A percentile compares a stretch with the other conserved stretches of the same genome.
Evolutionary conservation across 2,329 filamentous ascomycete genomes (phyloP).

Genomic region (Rutstroemia sp.): DNA sequence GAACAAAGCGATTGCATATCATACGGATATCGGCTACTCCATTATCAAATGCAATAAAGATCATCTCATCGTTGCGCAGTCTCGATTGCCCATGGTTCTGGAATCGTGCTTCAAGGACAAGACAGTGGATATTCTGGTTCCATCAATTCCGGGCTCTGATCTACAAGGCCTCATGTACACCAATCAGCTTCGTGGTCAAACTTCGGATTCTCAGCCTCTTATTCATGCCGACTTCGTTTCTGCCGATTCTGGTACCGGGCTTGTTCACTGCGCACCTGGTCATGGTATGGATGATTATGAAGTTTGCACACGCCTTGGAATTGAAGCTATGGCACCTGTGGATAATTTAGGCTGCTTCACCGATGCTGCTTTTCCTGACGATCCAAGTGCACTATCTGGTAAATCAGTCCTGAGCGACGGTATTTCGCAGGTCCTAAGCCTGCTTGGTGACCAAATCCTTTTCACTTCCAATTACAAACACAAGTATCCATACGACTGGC

Average conservation of each 20-base stretch:
- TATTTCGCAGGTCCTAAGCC: slow-evolving; percentile 58
- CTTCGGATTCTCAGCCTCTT: slow-evolving; percentile 55
- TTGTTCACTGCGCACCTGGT: slow-evolving; percentile 92
- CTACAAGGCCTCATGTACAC: slow-evolving; percentile 60
- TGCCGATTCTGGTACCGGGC: slow-evolving; percentile 79
- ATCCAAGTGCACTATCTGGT: slow-evolving; percentile 60
- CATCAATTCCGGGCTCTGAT: slow-evolving; percentile 55
- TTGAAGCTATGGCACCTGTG: slow-evolving; percentile 74
- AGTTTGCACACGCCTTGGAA: slow-evolving; percentile 61
- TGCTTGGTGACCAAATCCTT: slow-evolving; percentile 61
- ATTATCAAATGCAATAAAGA: slow-evolving; percentile 51
- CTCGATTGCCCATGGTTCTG: slow-evolving; percentile 54
- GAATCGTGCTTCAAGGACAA: slow-evolving; percentile 34
- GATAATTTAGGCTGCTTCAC: slow-evolving; percentile 79
- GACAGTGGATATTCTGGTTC: slow-evolving; percentile 39
- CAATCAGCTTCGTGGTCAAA: slow-evolving; percentile 58
- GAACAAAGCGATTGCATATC: slow-evolving; percentile 81
- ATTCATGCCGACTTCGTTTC: slow-evolving; percentile 86
- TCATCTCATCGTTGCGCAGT: slow-evolving; percentile 64
- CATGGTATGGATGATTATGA: slow-evolving; percentile 97
- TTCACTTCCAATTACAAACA: slow-evolving; percentile 66
- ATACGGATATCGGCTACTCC: slow-evolving; percentile 65
- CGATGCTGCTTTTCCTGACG: slow-evolving; percentile 63
- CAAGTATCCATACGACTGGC: slow-evolving; percentile 98
- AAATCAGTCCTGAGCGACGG: slow-evolving; percentile 66